Evolutionary conservation across 441 rosid species (phyloP), one percentile per base, ranked within the genome.

Genomic region (Corymbia citriodora): DNA sequence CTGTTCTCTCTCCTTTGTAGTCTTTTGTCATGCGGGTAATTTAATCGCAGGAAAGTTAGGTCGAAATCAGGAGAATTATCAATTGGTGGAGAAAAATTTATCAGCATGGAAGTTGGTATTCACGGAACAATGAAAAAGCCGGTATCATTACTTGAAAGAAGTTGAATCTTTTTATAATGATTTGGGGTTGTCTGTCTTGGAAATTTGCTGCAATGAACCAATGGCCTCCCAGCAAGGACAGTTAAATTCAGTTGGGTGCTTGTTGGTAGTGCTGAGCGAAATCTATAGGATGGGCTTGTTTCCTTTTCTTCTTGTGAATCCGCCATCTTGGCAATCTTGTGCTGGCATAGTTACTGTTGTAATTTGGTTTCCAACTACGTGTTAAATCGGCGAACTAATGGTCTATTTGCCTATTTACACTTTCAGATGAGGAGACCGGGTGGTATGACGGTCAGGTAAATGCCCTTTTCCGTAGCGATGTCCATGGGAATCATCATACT

Each of bases 381-480:
- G 12, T 40, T 0, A 25, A 40, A 79, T 68, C 33, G 40, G 18
- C 52, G 48, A 33, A 33, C 82, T 88, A 31, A 88, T 88, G 48
- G 40, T 88, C 85, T 79, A 23, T 79, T 72, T 79, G 18, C 85
- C 85, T 79, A 12, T 40, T 45, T 45, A 7, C 52, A 23, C 85
- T 79, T 79, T 79, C 95, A 97, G 98, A 98, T 93, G 99, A 98
- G 94, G 99, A 98, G 94, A 98, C 99, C 4, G 99, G 99, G 31
- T 97, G 99, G 99, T 98, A 96, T 65, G 99, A 98, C 93, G 99
- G 99, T 88, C 99, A 96, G 99, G 99, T 97, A 93, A 19, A 17
- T 83, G 54, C 57, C 25, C 88, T 57, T 54, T 7, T 72, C 12
- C 14, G 23, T 25, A 10, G 3, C 17, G 23, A 7, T 79, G 2